These are phyloP conservation scores for Litchi chinensis DNA, from an alignment of 345 rosid species.

Conservation along the genomic window DNA sequence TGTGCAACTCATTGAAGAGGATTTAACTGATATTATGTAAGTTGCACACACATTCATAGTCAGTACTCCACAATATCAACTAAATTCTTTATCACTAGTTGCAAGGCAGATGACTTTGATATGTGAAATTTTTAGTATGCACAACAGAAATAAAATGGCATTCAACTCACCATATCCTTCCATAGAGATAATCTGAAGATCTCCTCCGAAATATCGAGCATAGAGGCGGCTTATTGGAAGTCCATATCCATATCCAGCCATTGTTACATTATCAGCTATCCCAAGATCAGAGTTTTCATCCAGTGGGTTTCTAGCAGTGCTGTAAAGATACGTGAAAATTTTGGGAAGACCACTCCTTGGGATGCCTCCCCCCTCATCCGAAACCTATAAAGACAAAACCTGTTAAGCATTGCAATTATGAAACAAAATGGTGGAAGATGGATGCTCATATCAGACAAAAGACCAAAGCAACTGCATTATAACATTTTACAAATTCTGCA, in stretches of 20 bases:
- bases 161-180: constrained; percentile 96
- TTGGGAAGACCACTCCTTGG: constrained; percentile 96
- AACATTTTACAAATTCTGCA: background rate
- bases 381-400: constrained; percentile 53
- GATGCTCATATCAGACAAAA: background rate
- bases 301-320: constrained; percentile 88
- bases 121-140: background rate
- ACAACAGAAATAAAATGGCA: background rate
- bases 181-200: constrained; percentile 92
- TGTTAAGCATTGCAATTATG: background rate
- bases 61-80: no score
- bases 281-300: constrained; percentile 67
- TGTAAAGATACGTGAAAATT: constrained; percentile 94
- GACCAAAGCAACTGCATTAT: background rate
- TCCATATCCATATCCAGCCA: constrained; percentile 99
- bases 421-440: background rate
- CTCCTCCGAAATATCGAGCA: constrained; percentile 97
- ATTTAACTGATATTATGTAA: background rate
- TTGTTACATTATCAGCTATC: constrained; percentile 63
- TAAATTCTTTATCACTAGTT: no score
- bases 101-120: no score
- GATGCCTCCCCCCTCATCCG: constrained; percentile 99
- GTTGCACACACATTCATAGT: no score
- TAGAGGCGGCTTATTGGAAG: constrained; percentile 94
- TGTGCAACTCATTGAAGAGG: background rate